Conservation (phyloP, 2,329 filamentous ascomycete species). For the Macrophomina tecta region DNA sequence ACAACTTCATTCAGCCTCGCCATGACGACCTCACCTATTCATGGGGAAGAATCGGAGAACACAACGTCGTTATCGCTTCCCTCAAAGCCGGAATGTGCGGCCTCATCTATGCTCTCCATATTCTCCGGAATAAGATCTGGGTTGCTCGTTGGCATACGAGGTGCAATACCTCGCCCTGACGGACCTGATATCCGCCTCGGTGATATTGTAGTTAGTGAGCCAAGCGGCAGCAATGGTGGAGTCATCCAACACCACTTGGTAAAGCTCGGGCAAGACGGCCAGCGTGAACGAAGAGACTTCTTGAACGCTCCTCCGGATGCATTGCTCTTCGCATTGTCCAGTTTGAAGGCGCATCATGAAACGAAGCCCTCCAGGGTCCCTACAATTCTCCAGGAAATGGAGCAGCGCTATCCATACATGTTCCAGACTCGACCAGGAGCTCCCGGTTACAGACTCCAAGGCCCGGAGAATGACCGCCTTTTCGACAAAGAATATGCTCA, state of each 20-base stretch:
- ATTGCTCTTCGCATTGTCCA: constrained; percentile 10
- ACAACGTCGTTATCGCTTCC: too few relatives aligned
- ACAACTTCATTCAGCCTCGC: too few relatives aligned
- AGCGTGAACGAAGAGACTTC: constrained; percentile 31
- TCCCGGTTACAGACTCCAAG: constrained; percentile 15
- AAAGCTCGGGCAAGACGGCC: constrained; percentile 24
- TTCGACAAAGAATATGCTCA: background rate
- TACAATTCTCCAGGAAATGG: background rate
- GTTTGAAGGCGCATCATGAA: background rate
- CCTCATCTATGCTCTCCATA: too few relatives aligned
- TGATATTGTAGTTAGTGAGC: constrained; percentile 37
- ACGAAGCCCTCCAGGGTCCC: background rate
- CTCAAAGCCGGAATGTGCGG: too few relatives aligned
- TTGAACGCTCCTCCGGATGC: constrained; percentile 29
- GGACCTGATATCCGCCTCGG: constrained; percentile 36
- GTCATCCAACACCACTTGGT: constrained; percentile 37
- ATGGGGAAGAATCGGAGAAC: too few relatives aligned
- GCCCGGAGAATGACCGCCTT: constrained; percentile 5
- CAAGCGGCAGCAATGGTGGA: constrained; percentile 30
- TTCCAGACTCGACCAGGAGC: background rate
- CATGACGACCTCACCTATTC: too few relatives aligned
- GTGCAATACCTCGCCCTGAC: too few relatives aligned
- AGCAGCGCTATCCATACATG: constrained; percentile 9
- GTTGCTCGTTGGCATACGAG: too few relatives aligned
- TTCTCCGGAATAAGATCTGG: too few relatives aligned